Evolutionary conservation across 208 protist species (phyloP).

Genomic region (Plasmodiophora brassicae): DNA sequence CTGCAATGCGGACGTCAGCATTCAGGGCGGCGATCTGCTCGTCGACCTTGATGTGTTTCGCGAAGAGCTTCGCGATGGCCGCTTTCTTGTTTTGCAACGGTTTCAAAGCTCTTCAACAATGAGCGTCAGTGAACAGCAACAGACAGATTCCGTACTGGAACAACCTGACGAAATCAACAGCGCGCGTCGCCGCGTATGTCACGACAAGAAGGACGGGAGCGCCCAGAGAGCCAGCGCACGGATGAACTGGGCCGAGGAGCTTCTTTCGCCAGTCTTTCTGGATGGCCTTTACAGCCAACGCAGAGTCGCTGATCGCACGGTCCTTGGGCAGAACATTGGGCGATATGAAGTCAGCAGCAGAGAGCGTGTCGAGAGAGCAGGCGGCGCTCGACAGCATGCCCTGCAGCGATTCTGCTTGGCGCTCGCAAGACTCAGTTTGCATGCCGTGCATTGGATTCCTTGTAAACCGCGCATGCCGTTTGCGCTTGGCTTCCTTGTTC

Average conservation of each 20-base stretch:
- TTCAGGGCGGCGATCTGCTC: not conserved
- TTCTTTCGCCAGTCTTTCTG: not conserved
- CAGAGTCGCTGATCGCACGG: not conserved
- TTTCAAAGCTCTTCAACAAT: not conserved
- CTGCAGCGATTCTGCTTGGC: not conserved
- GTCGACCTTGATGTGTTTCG: not conserved
- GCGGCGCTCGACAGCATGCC: not conserved
- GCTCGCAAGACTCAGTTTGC: not conserved
- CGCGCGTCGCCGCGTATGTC: not conserved
- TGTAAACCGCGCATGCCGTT: not conserved
- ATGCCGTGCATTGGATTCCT: not conserved
- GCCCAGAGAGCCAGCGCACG: not conserved
- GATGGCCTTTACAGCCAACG: not conserved
- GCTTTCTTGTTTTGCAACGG: not conserved
- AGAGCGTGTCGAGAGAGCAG: not conserved
- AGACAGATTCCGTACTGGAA: not conserved
- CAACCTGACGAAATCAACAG: conserved; percentile 14
- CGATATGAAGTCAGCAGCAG: not conserved
- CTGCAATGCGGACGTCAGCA: conserved; percentile 6
- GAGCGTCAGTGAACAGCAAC: not conserved
- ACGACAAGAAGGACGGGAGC: not conserved
- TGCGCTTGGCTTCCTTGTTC: not conserved
- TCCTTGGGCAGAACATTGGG: not conserved
- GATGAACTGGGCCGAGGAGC: too few species aligned
- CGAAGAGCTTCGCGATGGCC: conserved; percentile 5